A percentile compares a stretch with the other conserved stretches of the same genome.
phyloP scores from a whole-genome alignment of 2,329 filamentous ascomycete species.

The Coleophoma cylindrospora region DNA sequence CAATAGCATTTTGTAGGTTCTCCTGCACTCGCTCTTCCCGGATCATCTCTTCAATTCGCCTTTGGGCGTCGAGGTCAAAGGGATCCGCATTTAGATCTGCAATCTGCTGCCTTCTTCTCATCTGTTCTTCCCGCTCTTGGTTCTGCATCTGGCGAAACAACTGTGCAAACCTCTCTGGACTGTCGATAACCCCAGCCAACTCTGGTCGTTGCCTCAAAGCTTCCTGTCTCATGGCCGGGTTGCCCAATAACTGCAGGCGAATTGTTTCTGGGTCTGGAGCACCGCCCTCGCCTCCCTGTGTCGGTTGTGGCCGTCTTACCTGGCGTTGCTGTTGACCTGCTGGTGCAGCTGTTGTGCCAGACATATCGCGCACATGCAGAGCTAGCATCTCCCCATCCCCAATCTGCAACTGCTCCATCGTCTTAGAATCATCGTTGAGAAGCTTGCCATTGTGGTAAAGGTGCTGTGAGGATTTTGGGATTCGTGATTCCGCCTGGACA shows the following conservation, averaged over 20 bases:
- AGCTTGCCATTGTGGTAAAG: constrained; percentile 88
- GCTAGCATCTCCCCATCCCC: constrained; percentile 89
- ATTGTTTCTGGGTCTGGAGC: constrained; percentile 72
- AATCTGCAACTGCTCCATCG: constrained; percentile 75
- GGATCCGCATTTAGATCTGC: constrained; percentile 86
- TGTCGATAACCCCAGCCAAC: constrained; percentile 70
- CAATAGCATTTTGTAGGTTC: constrained; percentile 93
- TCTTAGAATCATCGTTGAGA: constrained; percentile 72
- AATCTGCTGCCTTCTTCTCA: constrained; percentile 77
- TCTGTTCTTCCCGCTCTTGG: constrained; percentile 66
- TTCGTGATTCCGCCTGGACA: constrained; percentile 76
- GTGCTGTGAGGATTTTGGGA: constrained; percentile 69
- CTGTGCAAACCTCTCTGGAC: constrained; percentile 71
- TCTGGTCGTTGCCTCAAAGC: constrained; percentile 70
- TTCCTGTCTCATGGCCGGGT: constrained; percentile 67
- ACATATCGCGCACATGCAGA: constrained; percentile 67
- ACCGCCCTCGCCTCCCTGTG: constrained; percentile 24
- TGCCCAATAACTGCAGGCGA: constrained; percentile 75
- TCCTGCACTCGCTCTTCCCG: constrained; percentile 90
- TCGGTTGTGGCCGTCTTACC: constrained; percentile 27
- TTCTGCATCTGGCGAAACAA: constrained; percentile 64
- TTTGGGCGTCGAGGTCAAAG: constrained; percentile 88
- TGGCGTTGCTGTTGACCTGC: constrained; percentile 27
- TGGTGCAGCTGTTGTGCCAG: constrained; percentile 37
- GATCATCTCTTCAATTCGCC: constrained; percentile 94